Conservation (phyloP, 768 basidiomycete species). For the Russula lepida region DNA sequence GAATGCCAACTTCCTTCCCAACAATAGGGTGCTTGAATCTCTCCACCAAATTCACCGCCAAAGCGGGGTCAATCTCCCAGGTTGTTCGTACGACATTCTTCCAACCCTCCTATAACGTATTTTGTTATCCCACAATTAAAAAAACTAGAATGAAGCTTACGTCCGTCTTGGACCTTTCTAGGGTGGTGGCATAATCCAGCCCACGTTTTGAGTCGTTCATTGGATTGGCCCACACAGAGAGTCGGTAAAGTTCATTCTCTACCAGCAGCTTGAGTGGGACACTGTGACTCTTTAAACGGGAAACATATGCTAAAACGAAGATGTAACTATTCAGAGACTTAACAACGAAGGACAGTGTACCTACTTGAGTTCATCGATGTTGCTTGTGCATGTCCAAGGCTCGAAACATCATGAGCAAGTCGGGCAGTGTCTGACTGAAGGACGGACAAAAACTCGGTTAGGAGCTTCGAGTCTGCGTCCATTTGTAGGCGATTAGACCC, state of each 20-base stretch:
- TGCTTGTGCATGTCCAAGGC: slow-evolving; percentile 46
- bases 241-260: slow-evolving; percentile 81
- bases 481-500: slow-evolving; percentile 91
- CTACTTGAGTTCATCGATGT: slow-evolving; percentile 24
- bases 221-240: slow-evolving; percentile 88
- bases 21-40: slow-evolving; percentile 69
- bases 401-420: slow-evolving; percentile 49
- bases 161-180: slow-evolving; percentile 53
- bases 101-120: slow-evolving; percentile 50
- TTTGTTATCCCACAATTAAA: not conserved
- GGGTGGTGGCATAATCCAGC: slow-evolving; percentile 44
- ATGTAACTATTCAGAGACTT: slow-evolving; percentile 12
- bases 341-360: slow-evolving; percentile 29
- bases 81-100: slow-evolving; percentile 54
- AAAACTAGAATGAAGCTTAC: slow-evolving; percentile 33
- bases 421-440: slow-evolving; percentile 67
- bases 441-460: slow-evolving; percentile 75
- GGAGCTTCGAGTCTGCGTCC: slow-evolving; percentile 77
- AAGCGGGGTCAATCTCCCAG: slow-evolving; percentile 78
- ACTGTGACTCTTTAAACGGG: slow-evolving; percentile 54
- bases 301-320: slow-evolving; percentile 39
- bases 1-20: slow-evolving; percentile 61
- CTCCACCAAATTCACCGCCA: slow-evolving; percentile 78
- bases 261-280: slow-evolving; percentile 74
- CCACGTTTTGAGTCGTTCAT: slow-evolving; percentile 67